Conservation (phyloP, 176 grass and related monocot genomes). For the Rhynchospora breviuscula region DNA sequence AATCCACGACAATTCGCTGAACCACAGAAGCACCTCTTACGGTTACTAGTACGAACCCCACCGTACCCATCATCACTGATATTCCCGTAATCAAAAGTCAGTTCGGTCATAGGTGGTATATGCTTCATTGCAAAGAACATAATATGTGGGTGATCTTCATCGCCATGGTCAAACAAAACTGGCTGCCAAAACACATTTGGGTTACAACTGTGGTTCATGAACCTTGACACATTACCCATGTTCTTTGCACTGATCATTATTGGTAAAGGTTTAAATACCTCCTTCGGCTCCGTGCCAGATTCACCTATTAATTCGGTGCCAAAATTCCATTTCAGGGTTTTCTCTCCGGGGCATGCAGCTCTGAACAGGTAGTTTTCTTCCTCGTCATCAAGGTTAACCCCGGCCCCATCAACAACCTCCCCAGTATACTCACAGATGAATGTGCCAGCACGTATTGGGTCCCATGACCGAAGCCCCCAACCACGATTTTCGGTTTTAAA, state of each 20-base stretch:
- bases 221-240: constrained; percentile 66
- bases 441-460: constrained; percentile 73
- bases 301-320: constrained; percentile 65
- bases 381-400: constrained; percentile 42
- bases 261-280: constrained; percentile 51
- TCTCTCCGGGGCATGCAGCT: constrained; percentile 47
- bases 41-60: constrained; percentile 23
- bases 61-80: constrained; percentile 26
- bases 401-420: constrained; percentile 50
- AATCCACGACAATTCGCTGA: constrained; percentile 59
- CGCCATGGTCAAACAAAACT: constrained; percentile 73
- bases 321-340: constrained; percentile 74
- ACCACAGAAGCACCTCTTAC: constrained; percentile 72
- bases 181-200: constrained; percentile 87
- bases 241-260: constrained; percentile 83
- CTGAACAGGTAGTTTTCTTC: constrained; percentile 74
- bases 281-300: constrained; percentile 36
- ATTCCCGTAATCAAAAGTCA: constrained; percentile 81
- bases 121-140: constrained; percentile 97
- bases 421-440: constrained; percentile 88
- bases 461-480: constrained; percentile 92
- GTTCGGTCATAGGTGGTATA: constrained; percentile 89
- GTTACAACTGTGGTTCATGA: constrained; percentile 89
- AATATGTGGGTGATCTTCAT: constrained; percentile 59
- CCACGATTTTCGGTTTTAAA: constrained; percentile 73